Evolutionary conservation across 441 rosid species (phyloP).

Genomic region (Pelargonium myrrhifolium): DNA sequence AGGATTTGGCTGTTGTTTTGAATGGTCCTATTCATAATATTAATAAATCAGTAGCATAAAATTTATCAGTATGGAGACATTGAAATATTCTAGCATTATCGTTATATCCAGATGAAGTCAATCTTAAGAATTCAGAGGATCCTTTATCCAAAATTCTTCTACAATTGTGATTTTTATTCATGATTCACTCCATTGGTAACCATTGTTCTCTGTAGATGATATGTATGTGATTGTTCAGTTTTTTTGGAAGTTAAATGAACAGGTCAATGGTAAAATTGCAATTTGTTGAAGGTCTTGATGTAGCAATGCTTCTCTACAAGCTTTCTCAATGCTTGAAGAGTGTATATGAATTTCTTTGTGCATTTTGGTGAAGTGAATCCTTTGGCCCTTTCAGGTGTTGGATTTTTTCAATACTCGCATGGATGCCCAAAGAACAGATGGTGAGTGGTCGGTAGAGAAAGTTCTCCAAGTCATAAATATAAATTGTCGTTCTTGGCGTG

Average conservation of each 20-base stretch:
- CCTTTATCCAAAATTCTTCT: too few species aligned
- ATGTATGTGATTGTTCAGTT: too few species aligned
- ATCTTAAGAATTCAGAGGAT: too few species aligned
- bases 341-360: conserved; percentile 2
- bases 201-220: too few species aligned
- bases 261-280: not conserved
- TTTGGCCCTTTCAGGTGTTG: conserved; percentile 50
- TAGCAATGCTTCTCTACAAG: not conserved
- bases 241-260: not conserved
- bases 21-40: conserved; percentile 4
- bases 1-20: not conserved
- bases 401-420: conserved; percentile 90
- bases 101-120: too few species aligned
- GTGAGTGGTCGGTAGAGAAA: conserved; percentile 96
- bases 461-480: conserved; percentile 73
- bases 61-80: not conserved
- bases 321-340: conserved; percentile 7
- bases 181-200: too few species aligned
- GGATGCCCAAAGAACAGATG: conserved; percentile 73
- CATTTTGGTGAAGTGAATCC: conserved; percentile 2
- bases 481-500: conserved; percentile 91
- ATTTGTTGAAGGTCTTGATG: not conserved
- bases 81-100: not conserved
- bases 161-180: too few species aligned
- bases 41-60: too few species aligned